Evolutionary conservation across 2,329 filamentous ascomycete species (phyloP).

Genomic region (Fusarium metavorans): DNA sequence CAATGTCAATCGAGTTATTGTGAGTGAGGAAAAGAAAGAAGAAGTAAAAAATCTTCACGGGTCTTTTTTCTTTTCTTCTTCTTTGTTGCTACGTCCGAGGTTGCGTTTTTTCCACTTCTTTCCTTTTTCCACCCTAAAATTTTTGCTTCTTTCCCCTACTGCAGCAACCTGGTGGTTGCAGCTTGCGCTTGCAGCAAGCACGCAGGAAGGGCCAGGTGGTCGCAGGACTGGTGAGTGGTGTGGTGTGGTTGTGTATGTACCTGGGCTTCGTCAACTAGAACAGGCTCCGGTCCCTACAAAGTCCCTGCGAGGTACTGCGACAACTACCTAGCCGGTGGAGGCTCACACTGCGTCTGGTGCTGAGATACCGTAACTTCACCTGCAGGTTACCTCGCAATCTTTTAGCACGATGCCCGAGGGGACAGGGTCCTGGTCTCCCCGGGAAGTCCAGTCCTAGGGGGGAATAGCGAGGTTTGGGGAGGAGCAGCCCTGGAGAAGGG

Average conservation of each 20-base stretch:
- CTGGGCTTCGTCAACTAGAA: slow-evolving; percentile 3
- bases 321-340: background rate
- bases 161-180: slow-evolving; percentile 37
- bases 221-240: slow-evolving; percentile 42
- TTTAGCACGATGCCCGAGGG: background rate
- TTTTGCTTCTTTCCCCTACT: slow-evolving; percentile 23
- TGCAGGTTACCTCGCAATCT: background rate
- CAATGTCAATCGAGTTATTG: slow-evolving; percentile 4
- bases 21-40: slow-evolving; percentile 2
- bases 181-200: slow-evolving; percentile 38
- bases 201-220: slow-evolving; percentile 37
- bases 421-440: slow-evolving; percentile 33
- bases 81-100: background rate
- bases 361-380: background rate
- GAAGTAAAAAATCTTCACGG: slow-evolving; percentile 16
- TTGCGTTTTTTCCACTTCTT: slow-evolving; percentile 8
- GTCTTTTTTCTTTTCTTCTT: slow-evolving; percentile 16
- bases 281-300: background rate
- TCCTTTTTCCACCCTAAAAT: slow-evolving; percentile 12
- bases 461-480: slow-evolving; percentile 30
- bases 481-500: slow-evolving; percentile 23
- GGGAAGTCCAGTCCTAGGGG: slow-evolving; percentile 28
- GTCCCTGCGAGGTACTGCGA: slow-evolving; percentile 5
- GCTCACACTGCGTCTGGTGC: background rate
- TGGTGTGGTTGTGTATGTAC: slow-evolving; percentile 37